phyloP scores from a whole-genome alignment of 192 early-diverging fungal genomes.

The Coemansia interrupta region DNA sequence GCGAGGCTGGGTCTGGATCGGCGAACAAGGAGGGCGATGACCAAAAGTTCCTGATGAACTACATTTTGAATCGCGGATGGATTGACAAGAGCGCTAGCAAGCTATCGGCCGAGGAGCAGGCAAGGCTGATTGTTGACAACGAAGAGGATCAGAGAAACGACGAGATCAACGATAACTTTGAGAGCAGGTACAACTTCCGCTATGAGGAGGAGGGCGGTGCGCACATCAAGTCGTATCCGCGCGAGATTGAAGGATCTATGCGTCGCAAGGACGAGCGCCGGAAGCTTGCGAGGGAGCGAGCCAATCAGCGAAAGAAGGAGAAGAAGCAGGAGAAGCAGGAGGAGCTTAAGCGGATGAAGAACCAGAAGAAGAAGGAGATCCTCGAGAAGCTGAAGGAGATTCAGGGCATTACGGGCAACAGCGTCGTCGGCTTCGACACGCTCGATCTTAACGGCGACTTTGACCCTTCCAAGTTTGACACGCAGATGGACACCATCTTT shows the following conservation, averaged over 20 bases:
- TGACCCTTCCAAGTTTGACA: slow-evolving; percentile 81
- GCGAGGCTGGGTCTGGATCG: slow-evolving; percentile 1
- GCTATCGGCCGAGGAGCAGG: slow-evolving; percentile 64
- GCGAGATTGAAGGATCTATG: slow-evolving; percentile 76
- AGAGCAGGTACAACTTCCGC: slow-evolving; percentile 88
- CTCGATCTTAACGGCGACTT: slow-evolving; percentile 90
- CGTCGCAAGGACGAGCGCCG: slow-evolving; percentile 81
- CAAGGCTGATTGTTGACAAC: slow-evolving; percentile 62
- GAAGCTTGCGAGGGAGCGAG: slow-evolving; percentile 66
- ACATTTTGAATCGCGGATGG: slow-evolving; percentile 93
- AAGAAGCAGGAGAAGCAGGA: slow-evolving; percentile 69
- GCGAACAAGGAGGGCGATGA: slow-evolving; percentile 52
- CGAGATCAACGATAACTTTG: slow-evolving; percentile 81
- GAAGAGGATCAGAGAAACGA: slow-evolving; percentile 74
- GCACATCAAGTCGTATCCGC: slow-evolving; percentile 73
- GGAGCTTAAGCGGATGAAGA: slow-evolving; percentile 89
- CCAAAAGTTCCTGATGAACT: slow-evolving; percentile 82
- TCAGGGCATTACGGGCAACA: slow-evolving; percentile 77
- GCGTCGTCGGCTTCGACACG: slow-evolving; percentile 65
- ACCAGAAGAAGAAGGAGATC: slow-evolving; percentile 86
- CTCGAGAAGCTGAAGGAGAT: slow-evolving; percentile 78
- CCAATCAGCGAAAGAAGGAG: slow-evolving; percentile 69
- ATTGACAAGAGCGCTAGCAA: slow-evolving; percentile 71
- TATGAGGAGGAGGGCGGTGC: slow-evolving; percentile 79
- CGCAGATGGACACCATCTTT: slow-evolving; percentile 80